phyloP scores from a whole-genome alignment of 176 grass and related monocot genomes.

The Zizania latifolia region DNA sequence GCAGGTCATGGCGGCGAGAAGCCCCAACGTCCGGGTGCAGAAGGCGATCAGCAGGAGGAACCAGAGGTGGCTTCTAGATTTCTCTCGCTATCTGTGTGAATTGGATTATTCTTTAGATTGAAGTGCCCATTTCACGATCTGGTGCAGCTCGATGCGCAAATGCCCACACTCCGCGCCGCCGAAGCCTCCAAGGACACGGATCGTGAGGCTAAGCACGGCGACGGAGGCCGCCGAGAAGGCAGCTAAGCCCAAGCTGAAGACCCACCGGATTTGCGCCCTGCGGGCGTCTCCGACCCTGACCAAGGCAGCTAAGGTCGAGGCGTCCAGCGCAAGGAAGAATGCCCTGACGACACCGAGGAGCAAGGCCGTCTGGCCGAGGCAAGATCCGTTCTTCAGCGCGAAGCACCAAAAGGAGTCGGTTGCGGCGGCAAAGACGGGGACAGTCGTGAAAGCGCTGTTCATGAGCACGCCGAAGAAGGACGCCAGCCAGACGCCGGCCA shows the following conservation, averaged over 20 bases:
- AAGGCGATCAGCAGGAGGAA: slow-evolving; percentile 36
- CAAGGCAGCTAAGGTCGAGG: slow-evolving; percentile 26
- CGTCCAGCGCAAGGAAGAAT: slow-evolving; percentile 32
- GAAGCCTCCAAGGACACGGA: slow-evolving; percentile 46
- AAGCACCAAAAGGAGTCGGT: slow-evolving; percentile 42
- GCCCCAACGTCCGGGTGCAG: slow-evolving; percentile 67
- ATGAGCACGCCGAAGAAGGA: slow-evolving; percentile 40
- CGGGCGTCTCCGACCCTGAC: slow-evolving; percentile 29
- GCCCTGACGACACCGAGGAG: slow-evolving; percentile 45
- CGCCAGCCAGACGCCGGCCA: neutral
- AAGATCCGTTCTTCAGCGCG: slow-evolving; percentile 39
- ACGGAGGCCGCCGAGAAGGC: slow-evolving; percentile 42
- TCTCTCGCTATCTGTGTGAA: neutral
- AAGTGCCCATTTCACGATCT: neutral
- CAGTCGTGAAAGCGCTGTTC: slow-evolving; percentile 48
- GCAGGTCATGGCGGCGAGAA: slow-evolving; percentile 90
- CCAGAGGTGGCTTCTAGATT: neutral
- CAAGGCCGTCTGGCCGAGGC: slow-evolving; percentile 20
- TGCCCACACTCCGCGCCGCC: slow-evolving; percentile 72
- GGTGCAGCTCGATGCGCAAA: slow-evolving; percentile 54
- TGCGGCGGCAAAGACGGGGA: slow-evolving; percentile 22
- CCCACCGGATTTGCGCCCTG: slow-evolving; percentile 39
- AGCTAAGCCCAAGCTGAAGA: slow-evolving; percentile 29
- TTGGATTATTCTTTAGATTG: neutral
- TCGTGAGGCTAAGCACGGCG: slow-evolving; percentile 51